Conservation (phyloP, 768 basidiomycete genomes). For the Pleurotus djamor region DNA sequence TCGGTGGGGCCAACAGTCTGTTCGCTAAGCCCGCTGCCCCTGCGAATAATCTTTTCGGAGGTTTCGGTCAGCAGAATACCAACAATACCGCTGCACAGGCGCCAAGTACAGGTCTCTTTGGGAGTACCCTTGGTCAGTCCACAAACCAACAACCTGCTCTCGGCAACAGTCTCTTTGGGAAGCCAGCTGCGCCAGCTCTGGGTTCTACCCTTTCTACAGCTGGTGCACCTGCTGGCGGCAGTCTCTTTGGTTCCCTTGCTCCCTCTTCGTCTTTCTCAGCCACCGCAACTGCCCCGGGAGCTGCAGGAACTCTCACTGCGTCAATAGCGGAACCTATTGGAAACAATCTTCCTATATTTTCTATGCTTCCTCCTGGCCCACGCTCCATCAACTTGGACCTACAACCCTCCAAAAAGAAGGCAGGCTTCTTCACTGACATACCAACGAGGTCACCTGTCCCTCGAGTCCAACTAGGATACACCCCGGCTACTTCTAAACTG, state of each 20-base stretch:
- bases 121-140: conserved; percentile 46
- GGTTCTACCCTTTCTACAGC: conserved; percentile 34
- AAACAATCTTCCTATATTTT: conserved; percentile 69
- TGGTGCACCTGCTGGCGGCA: conserved; percentile 19
- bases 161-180: conserved; percentile 48
- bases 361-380: conserved; percentile 71
- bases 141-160: conserved; percentile 39
- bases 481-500: conserved; percentile 64
- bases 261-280: conserved; percentile 32
- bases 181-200: conserved; percentile 48
- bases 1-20: conserved; percentile 15
- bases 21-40: conserved; percentile 35
- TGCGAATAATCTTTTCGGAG: conserved; percentile 30
- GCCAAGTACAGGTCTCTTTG: conserved; percentile 42
- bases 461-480: conserved; percentile 62
- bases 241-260: conserved; percentile 41
- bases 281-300: conserved; percentile 38
- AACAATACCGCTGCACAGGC: conserved; percentile 25
- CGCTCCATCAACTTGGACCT: conserved; percentile 60
- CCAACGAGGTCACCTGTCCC: conserved; percentile 72
- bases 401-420: conserved; percentile 68
- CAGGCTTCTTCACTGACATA: conserved; percentile 73
- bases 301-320: conserved; percentile 67
- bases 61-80: conserved; percentile 38
- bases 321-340: conserved; percentile 88